Conservation (phyloP, 2,329 filamentous ascomycete genomes). For the Talaromyces sp. region DNA sequence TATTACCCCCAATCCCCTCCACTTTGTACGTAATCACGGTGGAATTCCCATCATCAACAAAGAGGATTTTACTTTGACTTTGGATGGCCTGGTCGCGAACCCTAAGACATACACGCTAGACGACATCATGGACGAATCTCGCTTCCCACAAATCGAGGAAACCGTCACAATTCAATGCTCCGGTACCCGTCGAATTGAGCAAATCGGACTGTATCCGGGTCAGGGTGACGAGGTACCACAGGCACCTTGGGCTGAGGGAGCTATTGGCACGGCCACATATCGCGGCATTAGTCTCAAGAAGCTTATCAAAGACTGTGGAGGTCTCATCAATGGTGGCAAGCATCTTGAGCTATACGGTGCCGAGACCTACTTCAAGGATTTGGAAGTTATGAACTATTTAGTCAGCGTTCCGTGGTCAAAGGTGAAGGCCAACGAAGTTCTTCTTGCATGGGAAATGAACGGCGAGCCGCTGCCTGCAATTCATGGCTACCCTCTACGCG, state of each 20-base stretch:
- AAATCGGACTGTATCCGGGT: constrained; percentile 64
- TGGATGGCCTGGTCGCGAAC: constrained; percentile 62
- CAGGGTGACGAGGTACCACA: constrained; percentile 62
- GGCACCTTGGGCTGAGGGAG: constrained; percentile 61
- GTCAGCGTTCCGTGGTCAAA: constrained; percentile 68
- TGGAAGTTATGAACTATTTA: constrained; percentile 64
- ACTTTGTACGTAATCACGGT: constrained; percentile 71
- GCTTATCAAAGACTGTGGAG: constrained; percentile 68
- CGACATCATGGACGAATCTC: constrained; percentile 60
- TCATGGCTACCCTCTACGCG: constrained; percentile 64
- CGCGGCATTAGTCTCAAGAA: constrained; percentile 66
- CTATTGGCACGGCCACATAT: constrained; percentile 65
- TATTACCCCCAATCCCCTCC: constrained; percentile 62
- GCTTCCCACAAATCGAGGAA: constrained; percentile 61
- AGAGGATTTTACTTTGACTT: constrained; percentile 52
- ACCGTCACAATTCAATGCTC: constrained; percentile 65
- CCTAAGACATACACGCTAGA: constrained; percentile 58
- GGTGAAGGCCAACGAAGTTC: constrained; percentile 64
- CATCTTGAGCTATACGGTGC: constrained; percentile 69
- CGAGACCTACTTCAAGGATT: constrained; percentile 71
- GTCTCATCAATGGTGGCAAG: constrained; percentile 54
- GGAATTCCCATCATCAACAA: constrained; percentile 66
- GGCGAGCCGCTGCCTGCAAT: constrained; percentile 62
- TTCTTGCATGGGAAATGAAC: constrained; percentile 72
- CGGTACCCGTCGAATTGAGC: constrained; percentile 67